Base-by-base conservation (phyloP, 352 stramenopile species). In the Globisporangium canariense region DNA sequence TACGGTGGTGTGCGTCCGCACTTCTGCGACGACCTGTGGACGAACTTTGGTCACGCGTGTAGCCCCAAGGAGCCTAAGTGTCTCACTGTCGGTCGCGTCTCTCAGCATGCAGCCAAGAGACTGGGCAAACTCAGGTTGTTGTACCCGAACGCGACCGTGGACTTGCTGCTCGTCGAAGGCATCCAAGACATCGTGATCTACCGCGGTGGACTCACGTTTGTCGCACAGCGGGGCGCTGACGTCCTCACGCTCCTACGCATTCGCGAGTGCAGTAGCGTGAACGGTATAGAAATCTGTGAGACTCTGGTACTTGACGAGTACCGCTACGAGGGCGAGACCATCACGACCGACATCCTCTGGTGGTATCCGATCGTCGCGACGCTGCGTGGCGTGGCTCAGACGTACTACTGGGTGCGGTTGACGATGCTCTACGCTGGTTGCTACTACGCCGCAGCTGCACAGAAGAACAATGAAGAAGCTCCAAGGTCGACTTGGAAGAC, bases 261-360 rank as follows among this genome's bases (percentile, higher is more conserved):
- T 5, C 60, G 53, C 5, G 10, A 32, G 1, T 66, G 60, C 60
- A 52, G 43, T 25, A 14, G 14, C 36, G 14, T 4, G 32, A 36
- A 36, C 10, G 4, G 6, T 5, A 4, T 16, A 30, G 36, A 34
- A 1, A 16, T 28, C 6, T 65, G 59, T 6, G 58, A 64, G 32
- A 64, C 58, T 4, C n/a, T 22, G 3, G 9, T 65, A 14, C 4
- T 66, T 11, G 60, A 66, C n/a, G 60, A 60, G 20, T 60, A 66
- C 20, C 60, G 60, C 25, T 67, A 62, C 52, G 61, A 67, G 49
- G 53, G 53, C n/a, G 61, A 67, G 34, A 62, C 30, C 41, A 50
- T 56, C 45, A 43, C 45, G n/a, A 52, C 43, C 20, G 61, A 67
- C 41, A 11, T 67, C 4, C 9, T 62, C 45, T 34, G 14, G 30